Base-by-base conservation (phyloP, 352 stramenopile genomes). In the Pythium utonaiense region DNA sequence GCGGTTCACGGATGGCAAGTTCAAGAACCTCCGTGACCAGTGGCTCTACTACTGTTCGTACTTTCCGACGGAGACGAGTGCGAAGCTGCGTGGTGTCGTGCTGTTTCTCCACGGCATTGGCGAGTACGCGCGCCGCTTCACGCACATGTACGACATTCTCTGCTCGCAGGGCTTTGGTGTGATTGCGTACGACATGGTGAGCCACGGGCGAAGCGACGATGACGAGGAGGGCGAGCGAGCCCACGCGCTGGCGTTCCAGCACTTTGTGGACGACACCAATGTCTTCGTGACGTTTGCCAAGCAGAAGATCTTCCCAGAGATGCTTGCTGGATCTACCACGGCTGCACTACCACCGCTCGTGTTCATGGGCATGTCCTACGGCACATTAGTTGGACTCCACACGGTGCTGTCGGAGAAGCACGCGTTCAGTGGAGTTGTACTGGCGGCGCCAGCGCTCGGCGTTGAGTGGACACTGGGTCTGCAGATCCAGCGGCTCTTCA, bases 71-170 rank as follows among this genome's bases (percentile, higher is more conserved):
- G 34, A 41, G n/a, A 16, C 14, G 34, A 41, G n/a, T n/a, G n/a
- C 34, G 6, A 41, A 41, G 34, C 34, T 41, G 12, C 34, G 34
- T 41, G 77, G 66, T n/a, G 69, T 84, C 16, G 66, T 75, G 48
- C 61, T 87, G 53, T 89, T 60, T 40, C 12, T 60, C 16, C 56
- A 62, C 21, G 56, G 56, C 33, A 56, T 62, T 17, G 28, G 45
- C 33, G 56, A 62, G 27, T 47, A 62, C 14, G 54, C 44, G 44
- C 25, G 42, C 25, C 56, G 56, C 8, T 62, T 49, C 47, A 28
- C 50, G 9, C 44, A 62, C 28, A 21, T 62, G 22, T 62, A 45
- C 40, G 56, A 54, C 12, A 44, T 28, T 6, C 33, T 56, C 6
- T 54, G 42, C 44, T 19, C 33, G 12, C 19, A 28, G 21, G 19